Evolutionary conservation across 805 yeast genomes (phyloP).

Genomic region (Diddensiella transvaalensis): DNA sequence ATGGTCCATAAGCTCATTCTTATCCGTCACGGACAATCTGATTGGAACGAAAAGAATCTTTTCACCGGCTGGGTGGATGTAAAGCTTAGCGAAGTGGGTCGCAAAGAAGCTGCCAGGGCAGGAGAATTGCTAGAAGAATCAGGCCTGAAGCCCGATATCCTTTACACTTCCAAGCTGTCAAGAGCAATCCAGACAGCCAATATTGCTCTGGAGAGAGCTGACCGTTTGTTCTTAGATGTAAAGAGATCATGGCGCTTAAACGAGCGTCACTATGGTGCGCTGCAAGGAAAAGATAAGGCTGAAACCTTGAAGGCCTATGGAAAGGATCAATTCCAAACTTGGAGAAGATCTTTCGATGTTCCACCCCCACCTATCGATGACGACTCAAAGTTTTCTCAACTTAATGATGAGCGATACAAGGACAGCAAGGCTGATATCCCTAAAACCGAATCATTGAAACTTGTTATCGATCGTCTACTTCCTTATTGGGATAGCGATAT

Average conservation of each 20-base stretch:
- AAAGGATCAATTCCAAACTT: constrained; percentile 86
- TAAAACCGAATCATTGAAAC: constrained; percentile 88
- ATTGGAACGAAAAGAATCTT: constrained; percentile 96
- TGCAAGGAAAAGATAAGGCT: constrained; percentile 98
- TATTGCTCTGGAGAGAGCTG: constrained; percentile 86
- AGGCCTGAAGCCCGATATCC: constrained; percentile 77
- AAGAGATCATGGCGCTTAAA: constrained; percentile 96
- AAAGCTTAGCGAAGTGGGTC: constrained; percentile 75
- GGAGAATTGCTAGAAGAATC: constrained; percentile 89
- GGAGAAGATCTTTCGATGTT: constrained; percentile 96
- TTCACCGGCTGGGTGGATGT: constrained; percentile 99
- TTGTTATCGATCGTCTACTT: constrained; percentile 92
- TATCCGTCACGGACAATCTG: constrained; percentile 99
- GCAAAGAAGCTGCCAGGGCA: constrained; percentile 87
- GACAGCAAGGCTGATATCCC: constrained; percentile 82
- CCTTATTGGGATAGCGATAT: constrained; percentile 97
- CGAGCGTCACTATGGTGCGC: constrained; percentile 99
- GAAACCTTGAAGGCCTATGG: constrained; percentile 85
- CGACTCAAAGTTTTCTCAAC: constrained; percentile 78
- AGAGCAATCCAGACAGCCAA: constrained; percentile 98
- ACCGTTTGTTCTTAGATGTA: constrained; percentile 85
- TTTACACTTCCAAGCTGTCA: constrained; percentile 85
- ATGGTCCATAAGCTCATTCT: constrained; percentile 61
- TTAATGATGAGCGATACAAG: constrained; percentile 77
- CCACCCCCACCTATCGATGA: constrained; percentile 90